Evolutionary conservation across 1,139 yeast genomes (phyloP).

Genomic region (Wickerhamomyces sp.): DNA sequence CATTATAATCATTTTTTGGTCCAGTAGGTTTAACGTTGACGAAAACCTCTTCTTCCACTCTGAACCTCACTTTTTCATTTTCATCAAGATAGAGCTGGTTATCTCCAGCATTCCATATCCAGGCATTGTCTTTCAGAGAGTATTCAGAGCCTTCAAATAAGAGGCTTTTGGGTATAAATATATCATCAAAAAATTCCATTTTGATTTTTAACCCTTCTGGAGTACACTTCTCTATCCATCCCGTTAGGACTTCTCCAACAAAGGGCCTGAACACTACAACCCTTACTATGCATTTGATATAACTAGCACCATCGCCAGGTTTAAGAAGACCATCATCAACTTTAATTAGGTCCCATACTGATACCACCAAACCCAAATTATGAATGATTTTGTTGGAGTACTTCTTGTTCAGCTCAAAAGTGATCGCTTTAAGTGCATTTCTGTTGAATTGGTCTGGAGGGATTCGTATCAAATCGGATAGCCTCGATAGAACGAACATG

Average conservation of each 20-base stretch:
- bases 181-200: conserved; percentile 87
- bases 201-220: conserved; percentile 76
- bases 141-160: conserved; percentile 77
- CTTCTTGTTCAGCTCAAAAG: conserved; percentile 78
- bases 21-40: conserved; percentile 76
- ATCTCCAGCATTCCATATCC: conserved; percentile 85
- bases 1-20: conserved; percentile 47
- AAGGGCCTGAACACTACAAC: conserved; percentile 88
- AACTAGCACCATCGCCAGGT: conserved; percentile 96
- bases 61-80: conserved; percentile 84
- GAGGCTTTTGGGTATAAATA: conserved; percentile 77
- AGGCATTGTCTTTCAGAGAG: conserved; percentile 75
- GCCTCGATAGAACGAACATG: conserved; percentile 82
- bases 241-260: conserved; percentile 89
- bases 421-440: conserved; percentile 60
- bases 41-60: conserved; percentile 86
- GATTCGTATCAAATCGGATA: conserved; percentile 80
- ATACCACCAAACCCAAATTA: conserved; percentile 77
- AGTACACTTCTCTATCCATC: conserved; percentile 88
- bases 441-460: conserved; percentile 81
- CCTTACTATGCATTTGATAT: conserved; percentile 69
- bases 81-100: conserved; percentile 77
- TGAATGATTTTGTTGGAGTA: conserved; percentile 81
- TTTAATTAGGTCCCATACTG: conserved; percentile 76
- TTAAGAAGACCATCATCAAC: conserved; percentile 84